Percentiles rank a stretch among this genome's conserved stretches.
Conservation (phyloP, 1,284 basidiomycete species). For the Heterobasidion occidentale region DNA sequence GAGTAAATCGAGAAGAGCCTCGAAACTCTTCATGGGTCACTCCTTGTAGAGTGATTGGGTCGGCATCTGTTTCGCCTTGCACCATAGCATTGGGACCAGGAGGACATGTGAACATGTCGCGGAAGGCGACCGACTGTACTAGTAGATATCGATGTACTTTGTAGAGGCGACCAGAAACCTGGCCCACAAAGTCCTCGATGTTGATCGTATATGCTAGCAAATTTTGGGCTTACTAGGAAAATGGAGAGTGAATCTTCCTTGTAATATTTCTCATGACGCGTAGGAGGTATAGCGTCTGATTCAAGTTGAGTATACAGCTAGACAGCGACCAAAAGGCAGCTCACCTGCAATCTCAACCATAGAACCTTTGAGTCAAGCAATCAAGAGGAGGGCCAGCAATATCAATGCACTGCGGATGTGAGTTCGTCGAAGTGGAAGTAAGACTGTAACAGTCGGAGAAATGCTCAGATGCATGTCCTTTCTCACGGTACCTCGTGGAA, state of each 20-base stretch:
- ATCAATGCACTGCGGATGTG: no score
- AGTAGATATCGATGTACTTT: constrained; percentile 25
- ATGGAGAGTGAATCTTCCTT: neutral
- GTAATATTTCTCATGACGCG: constrained; percentile 13
- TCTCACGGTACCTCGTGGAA: no score
- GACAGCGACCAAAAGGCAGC: no score
- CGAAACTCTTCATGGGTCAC: constrained; percentile 2
- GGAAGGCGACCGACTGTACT: constrained; percentile 23
- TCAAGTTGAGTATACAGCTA: neutral
- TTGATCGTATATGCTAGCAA: no score
- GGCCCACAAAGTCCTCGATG: neutral
- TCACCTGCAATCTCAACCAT: no score
- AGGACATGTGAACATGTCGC: constrained; percentile 18
- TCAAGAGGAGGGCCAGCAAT: no score
- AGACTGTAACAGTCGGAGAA: no score
- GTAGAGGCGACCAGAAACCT: constrained; percentile 23
- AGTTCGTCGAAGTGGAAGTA: no score
- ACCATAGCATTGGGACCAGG: constrained; percentile 4
- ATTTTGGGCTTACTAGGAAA: neutral
- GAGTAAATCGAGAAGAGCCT: neutral
- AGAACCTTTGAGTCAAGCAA: no score
- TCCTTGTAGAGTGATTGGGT: neutral
- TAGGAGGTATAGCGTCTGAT: constrained; percentile 3
- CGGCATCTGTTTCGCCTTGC: constrained; percentile 1
- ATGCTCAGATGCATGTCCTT: no score